Percentiles rank a stretch among this genome's conserved stretches.
These are phyloP conservation scores for Exophiala bonariae DNA, from an alignment of 2,329 filamentous ascomycete species.

Conservation along the genomic window DNA sequence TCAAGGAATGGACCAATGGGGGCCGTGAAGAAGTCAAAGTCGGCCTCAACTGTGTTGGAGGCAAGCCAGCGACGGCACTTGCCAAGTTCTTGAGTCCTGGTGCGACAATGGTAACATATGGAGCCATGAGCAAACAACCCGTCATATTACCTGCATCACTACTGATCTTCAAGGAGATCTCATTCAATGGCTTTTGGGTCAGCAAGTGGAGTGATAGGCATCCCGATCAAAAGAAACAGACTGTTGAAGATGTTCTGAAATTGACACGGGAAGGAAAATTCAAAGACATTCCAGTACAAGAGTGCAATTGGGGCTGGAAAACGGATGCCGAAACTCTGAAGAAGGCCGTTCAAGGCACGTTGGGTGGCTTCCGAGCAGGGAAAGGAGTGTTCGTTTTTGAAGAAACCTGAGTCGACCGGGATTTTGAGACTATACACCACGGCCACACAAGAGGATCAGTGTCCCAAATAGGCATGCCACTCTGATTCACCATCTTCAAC, in stretches of 20 bases:
- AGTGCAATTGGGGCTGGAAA: constrained; percentile 80
- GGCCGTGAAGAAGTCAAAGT: constrained; percentile 72
- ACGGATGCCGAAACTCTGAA: constrained; percentile 70
- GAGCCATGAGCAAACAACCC: constrained; percentile 89
- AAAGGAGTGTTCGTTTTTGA: constrained; percentile 89
- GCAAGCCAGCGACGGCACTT: constrained; percentile 76
- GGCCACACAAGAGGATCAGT: no score
- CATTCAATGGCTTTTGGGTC: constrained; percentile 93
- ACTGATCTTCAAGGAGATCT: constrained; percentile 89
- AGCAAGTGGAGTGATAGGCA: constrained; percentile 82
- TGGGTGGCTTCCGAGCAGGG: constrained; percentile 79
- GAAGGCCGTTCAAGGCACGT: constrained; percentile 75
- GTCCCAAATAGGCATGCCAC: no score
- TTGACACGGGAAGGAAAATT: constrained; percentile 76
- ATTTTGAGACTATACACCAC: no score
- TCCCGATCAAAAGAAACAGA: constrained; percentile 70
- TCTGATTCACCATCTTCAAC: no score
- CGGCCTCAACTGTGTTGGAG: constrained; percentile 91
- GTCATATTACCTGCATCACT: constrained; percentile 77
- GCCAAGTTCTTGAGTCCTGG: constrained; percentile 70
- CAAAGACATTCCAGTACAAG: constrained; percentile 76
- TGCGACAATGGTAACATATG: constrained; percentile 85
- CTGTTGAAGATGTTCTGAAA: constrained; percentile 80
- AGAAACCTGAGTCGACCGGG: constrained; percentile 30
- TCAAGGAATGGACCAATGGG: constrained; percentile 68